Percentiles rank a stretch among this genome's conserved stretches.
Conservation (phyloP, 2,329 filamentous ascomycete genomes). For the Fusarium sp. region DNA sequence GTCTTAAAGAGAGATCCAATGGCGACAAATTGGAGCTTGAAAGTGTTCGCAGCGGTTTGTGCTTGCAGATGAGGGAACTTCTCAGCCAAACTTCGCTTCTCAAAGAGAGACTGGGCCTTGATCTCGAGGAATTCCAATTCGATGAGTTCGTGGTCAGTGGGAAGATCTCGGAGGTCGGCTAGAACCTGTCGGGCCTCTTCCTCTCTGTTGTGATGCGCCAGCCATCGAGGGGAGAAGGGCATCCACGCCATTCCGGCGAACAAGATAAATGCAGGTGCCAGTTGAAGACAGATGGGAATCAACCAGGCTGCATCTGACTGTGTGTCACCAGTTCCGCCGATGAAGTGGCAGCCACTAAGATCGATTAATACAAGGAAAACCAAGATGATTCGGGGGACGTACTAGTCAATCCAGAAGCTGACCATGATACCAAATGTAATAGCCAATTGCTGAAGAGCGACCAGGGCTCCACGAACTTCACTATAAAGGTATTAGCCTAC, state of each 20-base stretch:
- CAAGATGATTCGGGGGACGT: constrained; percentile 25
- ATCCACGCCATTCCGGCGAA: constrained; percentile 81
- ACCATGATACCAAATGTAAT: constrained; percentile 75
- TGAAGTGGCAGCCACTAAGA: constrained; percentile 70
- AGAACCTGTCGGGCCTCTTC: constrained; percentile 74
- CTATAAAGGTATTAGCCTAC: constrained; percentile 12
- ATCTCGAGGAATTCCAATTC: constrained; percentile 86
- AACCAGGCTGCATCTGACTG: constrained; percentile 81
- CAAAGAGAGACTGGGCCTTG: constrained; percentile 82
- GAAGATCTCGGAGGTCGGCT: constrained; percentile 71
- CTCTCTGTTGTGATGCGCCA: constrained; percentile 78
- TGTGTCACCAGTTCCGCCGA: constrained; percentile 64
- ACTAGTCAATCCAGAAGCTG: constrained; percentile 74
- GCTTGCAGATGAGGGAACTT: constrained; percentile 20
- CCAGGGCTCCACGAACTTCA: constrained; percentile 59
- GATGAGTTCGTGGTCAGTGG: constrained; percentile 73
- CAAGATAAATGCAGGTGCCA: constrained; percentile 75
- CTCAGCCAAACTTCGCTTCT: constrained; percentile 63
- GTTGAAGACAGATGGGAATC: constrained; percentile 78
- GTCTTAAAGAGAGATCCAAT: constrained; percentile 74
- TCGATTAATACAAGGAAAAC: background rate
- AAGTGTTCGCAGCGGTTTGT: constrained; percentile 59
- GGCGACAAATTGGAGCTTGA: constrained; percentile 77
- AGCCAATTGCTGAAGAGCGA: constrained; percentile 65
- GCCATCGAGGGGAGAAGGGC: constrained; percentile 83